A percentile compares a stretch with the other conserved stretches of the same genome.
phyloP scores from a whole-genome alignment of 2,329 filamentous ascomycete species.

The Dactylellina parvicollis region DNA sequence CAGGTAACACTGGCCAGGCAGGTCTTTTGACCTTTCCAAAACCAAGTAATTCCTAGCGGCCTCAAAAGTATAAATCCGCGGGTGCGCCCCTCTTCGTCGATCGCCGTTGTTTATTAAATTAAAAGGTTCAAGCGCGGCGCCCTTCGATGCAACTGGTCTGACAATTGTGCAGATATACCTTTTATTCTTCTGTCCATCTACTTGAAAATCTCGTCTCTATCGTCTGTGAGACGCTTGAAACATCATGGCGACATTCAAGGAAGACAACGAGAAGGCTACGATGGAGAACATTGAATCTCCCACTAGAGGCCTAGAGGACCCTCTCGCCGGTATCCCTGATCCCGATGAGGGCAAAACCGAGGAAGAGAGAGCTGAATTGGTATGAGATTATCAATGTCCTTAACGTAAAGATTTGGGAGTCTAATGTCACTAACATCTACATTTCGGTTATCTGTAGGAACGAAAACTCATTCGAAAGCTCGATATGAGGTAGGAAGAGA shows the following conservation, averaged over 20 bases:
- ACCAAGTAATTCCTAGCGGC: not conserved
- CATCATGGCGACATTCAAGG: not conserved
- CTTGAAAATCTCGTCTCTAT: not conserved
- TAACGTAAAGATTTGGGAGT: not conserved
- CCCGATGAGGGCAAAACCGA: slow-evolving; percentile 73
- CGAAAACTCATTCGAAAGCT: slow-evolving; percentile 71
- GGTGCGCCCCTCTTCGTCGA: slow-evolving; percentile 6
- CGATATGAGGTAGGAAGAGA: slow-evolving; percentile 71
- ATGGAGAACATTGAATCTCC: slow-evolving; percentile 35
- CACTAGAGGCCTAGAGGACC: slow-evolving; percentile 22
- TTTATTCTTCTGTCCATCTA: slow-evolving; percentile 2
- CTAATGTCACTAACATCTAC: slow-evolving; percentile 6
- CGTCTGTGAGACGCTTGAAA: not conserved
- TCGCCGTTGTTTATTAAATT: slow-evolving; percentile 17
- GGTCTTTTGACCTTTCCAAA: slow-evolving; percentile 12
- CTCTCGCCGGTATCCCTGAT: slow-evolving; percentile 60
- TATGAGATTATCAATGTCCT: slow-evolving; percentile 61
- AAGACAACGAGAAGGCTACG: slow-evolving; percentile 38
- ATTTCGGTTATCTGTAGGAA: slow-evolving; percentile 65
- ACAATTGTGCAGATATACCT: not conserved
- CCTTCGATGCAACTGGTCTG: slow-evolving; percentile 4
- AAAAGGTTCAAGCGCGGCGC: slow-evolving; percentile 8
- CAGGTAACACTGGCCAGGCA: slow-evolving; percentile 23
- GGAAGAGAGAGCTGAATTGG: slow-evolving; percentile 71
- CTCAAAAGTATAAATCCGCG: slow-evolving; percentile 31